Evolutionary conservation across 2,329 filamentous ascomycete species (phyloP).

Genomic region (Sordariomycetes sp.): DNA sequence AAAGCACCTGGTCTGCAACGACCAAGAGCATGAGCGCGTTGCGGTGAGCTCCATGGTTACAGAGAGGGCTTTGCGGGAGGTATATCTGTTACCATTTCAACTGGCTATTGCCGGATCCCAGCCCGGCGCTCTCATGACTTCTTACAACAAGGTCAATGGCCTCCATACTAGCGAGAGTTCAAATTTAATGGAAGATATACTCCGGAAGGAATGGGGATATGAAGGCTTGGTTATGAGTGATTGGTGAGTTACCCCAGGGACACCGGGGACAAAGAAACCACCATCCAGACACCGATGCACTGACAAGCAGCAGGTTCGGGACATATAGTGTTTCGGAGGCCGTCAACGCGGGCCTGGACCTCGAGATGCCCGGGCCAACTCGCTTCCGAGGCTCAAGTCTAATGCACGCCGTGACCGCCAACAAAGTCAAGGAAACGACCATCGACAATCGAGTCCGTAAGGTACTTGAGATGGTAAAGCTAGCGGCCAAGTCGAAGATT

Average conservation of each 20-base stretch:
- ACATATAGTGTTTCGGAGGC: slow-evolving; percentile 40
- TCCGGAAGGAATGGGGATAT: slow-evolving; percentile 29
- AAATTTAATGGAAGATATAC: slow-evolving; percentile 21
- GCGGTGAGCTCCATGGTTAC: slow-evolving; percentile 16
- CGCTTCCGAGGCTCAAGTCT: slow-evolving; percentile 34
- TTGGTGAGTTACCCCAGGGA: slow-evolving; percentile 14
- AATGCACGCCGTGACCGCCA: slow-evolving; percentile 37
- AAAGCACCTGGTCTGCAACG: slow-evolving; percentile 33
- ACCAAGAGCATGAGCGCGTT: slow-evolving; percentile 18
- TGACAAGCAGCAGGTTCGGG: slow-evolving; percentile 18
- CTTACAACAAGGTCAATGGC: slow-evolving; percentile 32
- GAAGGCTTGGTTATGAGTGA: slow-evolving; percentile 32
- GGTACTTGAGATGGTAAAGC: slow-evolving; percentile 46
- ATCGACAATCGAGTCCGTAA: slow-evolving; percentile 44
- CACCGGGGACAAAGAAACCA: too few species aligned
- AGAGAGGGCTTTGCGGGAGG: slow-evolving; percentile 18
- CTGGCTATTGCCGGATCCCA: slow-evolving; percentile 25
- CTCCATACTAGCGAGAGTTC: slow-evolving; percentile 26
- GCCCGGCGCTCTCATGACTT: slow-evolving; percentile 30
- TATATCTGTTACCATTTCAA: slow-evolving; percentile 31
- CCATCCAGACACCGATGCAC: background rate
- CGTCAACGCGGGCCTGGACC: slow-evolving; percentile 36
- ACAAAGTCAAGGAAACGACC: slow-evolving; percentile 40
- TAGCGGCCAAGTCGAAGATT: slow-evolving; percentile 36
- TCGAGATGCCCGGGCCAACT: slow-evolving; percentile 47